Base-by-base conservation (phyloP, 495 filamentous ascomycete genomes). In the Daldinia concentrica region DNA sequence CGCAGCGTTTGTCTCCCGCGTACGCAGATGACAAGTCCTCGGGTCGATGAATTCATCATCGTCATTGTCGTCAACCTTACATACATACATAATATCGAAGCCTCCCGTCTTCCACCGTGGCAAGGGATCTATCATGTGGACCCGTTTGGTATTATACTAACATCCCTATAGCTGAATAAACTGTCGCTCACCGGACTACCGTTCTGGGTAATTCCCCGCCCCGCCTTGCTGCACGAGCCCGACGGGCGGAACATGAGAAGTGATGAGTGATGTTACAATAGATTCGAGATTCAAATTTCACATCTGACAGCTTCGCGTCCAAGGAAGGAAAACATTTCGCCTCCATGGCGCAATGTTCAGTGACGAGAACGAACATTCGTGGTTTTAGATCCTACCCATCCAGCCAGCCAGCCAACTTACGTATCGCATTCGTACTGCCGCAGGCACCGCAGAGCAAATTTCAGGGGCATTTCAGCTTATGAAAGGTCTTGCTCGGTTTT, bases 321-420 rank as follows among this genome's bases (percentile, higher is more conserved):
- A 34, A 66, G 45, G 61, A 50, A 45, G 71, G 62, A 73, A 66
- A 52, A 50, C 51, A 66, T 45, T 50, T 73, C 66, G 71, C 60
- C 41, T 50, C 56, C 1, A 41, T 52, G 62, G 71, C 65, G 66
- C 32, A 64, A 43, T 26, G 39, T 22, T 22, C 17, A 32, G 26
- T 50, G 30, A 57, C 54, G 54, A 50, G 55, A 45, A 63, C 58
- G 45, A 36, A 27, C 14, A 32, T 29, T 56, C 26, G 52, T 56
- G 15, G 52, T 57, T 36, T 57, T 57, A 57, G 54, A 19, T 57
- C 17, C 43, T 48, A 48, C 43, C 43, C 50, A 30, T 15, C 50
- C 43, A 48, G 50, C 3, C 17, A 52, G 15, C 50, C 43, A 48
- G 50, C 3, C 17, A 52, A 27, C 57, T 19, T 65, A 41, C 41